Base-by-base conservation (phyloP, 2,329 filamentous ascomycete species). In the Scedosporium dehoogii region DNA sequence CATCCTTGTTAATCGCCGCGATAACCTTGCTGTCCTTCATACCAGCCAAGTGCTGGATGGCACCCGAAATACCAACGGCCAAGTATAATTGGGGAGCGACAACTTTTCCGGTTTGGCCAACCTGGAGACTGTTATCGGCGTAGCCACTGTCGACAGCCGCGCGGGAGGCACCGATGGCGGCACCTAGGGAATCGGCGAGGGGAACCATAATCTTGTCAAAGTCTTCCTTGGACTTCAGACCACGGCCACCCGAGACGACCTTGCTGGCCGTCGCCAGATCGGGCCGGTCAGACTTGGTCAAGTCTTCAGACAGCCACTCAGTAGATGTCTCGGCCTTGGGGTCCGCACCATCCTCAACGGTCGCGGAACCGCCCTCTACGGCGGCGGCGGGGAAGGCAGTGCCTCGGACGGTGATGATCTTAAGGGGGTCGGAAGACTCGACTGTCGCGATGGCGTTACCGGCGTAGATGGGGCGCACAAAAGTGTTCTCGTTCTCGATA, bases 21-120 rank as follows among this genome's bases (percentile, higher is more conserved):
- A 99, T 99, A 64, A 99, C 94, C 81, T 99, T 99, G 81, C 92
- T 97, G 73, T 99, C 94, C 84, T 99, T 99, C 94, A 99, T 99
- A 73, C 94, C 94, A 38, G 94, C 94, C 76, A 99, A 77, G 81
- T 99, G 94, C 78, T 99, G 94, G 69, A 99, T 99, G 23, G 94
- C 94, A 61, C 94, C 94, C 7, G 91, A 96, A 69, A 99, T 97
- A 71, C 94, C 94, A 12, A 93, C 92, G 61, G 92, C 96, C 68
- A 99, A 83, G 74, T 99, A 99, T 65, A 99, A 80, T 75, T 99
- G 88, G 64, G 94, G 94, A 57, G 94, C 94, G 62, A 99, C 93
- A 65, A 97, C 96, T 84, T 99, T 99, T 71, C 94, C 94, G 14
- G 94, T 99, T 81, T 99, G 94, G 56, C 94, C 94, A 67, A 99